Evolutionary conservation across 1,139 yeast genomes (phyloP).

Genomic region (Yamadazyma epiphylla): DNA sequence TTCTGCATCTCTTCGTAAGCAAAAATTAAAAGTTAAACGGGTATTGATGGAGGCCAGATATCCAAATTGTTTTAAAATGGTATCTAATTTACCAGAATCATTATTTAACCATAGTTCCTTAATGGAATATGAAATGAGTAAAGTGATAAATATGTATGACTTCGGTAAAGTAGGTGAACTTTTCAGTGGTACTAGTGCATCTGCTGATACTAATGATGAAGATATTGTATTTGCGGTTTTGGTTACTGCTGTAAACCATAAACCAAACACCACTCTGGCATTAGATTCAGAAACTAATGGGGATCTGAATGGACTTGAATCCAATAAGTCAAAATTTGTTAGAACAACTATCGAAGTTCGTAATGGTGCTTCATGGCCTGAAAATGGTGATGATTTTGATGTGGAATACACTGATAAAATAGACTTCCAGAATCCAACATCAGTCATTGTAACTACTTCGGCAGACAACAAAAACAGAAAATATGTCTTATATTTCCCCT

Average conservation of each 20-base stretch:
- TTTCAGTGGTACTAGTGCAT: slow-evolving; percentile 14
- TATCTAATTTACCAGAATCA: slow-evolving; percentile 34
- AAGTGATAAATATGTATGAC: slow-evolving; percentile 13
- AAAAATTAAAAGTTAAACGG: slow-evolving; percentile 28
- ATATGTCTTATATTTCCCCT: slow-evolving; percentile 37
- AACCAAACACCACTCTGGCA: slow-evolving; percentile 7
- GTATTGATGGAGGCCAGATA: slow-evolving; percentile 32
- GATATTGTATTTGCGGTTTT: slow-evolving; percentile 38
- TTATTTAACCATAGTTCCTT: slow-evolving; percentile 35
- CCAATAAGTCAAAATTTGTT: slow-evolving; percentile 2
- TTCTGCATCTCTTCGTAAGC: slow-evolving; percentile 31
- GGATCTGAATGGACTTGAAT: too few relatives aligned
- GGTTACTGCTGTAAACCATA: slow-evolving; percentile 24
- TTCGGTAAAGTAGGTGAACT: slow-evolving; percentile 10
- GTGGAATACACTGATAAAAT: slow-evolving; percentile 24
- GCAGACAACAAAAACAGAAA: slow-evolving; percentile 12
- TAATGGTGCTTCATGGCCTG: slow-evolving; percentile 43
- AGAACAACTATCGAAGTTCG: slow-evolving; percentile 35
- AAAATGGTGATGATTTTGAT: slow-evolving; percentile 22
- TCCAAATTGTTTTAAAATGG: slow-evolving; percentile 33
- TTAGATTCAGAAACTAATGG: slow-evolving; percentile 7
- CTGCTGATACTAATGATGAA: slow-evolving; percentile 29
- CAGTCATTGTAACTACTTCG: slow-evolving; percentile 31
- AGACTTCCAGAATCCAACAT: slow-evolving; percentile 46
- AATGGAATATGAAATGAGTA: slow-evolving; percentile 29